Base-by-base conservation (phyloP, 139 green algal species). In the Yamagishiella unicocca region DNA sequence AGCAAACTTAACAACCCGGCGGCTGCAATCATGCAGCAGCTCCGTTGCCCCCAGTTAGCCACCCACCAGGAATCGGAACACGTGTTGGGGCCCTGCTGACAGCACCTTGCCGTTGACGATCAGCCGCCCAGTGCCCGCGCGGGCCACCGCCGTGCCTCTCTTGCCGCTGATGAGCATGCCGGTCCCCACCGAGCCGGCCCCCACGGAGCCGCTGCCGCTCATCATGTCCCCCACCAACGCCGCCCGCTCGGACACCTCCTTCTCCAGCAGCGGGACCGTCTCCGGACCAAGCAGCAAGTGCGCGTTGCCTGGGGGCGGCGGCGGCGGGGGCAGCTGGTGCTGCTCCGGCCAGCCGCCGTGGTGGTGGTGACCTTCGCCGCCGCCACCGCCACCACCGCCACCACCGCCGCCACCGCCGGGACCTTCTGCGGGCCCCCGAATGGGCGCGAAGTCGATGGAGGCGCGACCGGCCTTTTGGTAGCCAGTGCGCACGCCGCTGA, bases 101-200 rank as follows among this genome's bases (percentile, higher is more conserved):
- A 83, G 75, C 75, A 35, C 8, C 75, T 83, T 83, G 50, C 53
- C 35, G 75, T 70, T 83, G 50, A 68, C 33, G 0, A 27, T 12
- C 43, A 80, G 24, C 58, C n/a, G 72, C 43, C 66, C 31, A 43
- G 14, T 1, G 17, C 14, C 43, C 43, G 27, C 43, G 0, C 9
- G 9, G 14, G 2, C 29, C 43, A 2, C 29, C 3, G 43, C 43
- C 2, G 33, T 8, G 29, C 29, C 43, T 6, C 42, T 5, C 2
- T 25, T 25, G 43, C 43, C 43, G 43, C 40, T 21, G 29, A 64
- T 42, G 29, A 62, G 10, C 7, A 64, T 14, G n/a, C 12, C 72
- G 43, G 58, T 31, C 19, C 17, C 6, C 58, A 67, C 19, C 58
- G 58, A 29, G 19, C 17, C 58, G 17, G 58, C 58, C 24, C 17